A percentile compares a stretch with the other conserved stretches of the same genome.
phyloP scores from a whole-genome alignment of 805 yeast species.

The Candida montana region DNA sequence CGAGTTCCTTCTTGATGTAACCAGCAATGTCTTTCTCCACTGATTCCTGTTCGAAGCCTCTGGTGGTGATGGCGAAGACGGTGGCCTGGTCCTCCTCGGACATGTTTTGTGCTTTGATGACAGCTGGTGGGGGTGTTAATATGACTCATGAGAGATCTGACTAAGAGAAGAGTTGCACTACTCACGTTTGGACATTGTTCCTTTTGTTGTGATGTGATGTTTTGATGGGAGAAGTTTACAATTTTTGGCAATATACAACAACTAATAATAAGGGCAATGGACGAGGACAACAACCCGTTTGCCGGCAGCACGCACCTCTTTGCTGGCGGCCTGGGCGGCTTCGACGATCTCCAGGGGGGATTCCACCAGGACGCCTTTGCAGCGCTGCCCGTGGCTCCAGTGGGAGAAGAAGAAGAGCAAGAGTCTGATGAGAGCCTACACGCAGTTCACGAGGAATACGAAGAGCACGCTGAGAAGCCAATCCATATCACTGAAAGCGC shows the following conservation, averaged over 20 bases:
- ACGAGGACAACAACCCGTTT: constrained; percentile 31
- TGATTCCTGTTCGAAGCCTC: constrained; percentile 38
- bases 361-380: constrained; percentile 3
- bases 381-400: background rate
- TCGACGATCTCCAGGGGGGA: constrained; percentile 2
- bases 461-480: background rate
- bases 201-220: too few species aligned
- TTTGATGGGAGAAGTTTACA: too few species aligned
- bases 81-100: constrained; percentile 45
- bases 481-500: constrained; percentile 57
- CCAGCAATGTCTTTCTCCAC: constrained; percentile 63
- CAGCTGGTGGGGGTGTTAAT: constrained; percentile 10
- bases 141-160: background rate
- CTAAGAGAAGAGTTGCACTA: too few species aligned
- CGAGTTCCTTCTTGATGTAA: constrained; percentile 57
- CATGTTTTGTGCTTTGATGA: constrained; percentile 26
- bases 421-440: background rate
- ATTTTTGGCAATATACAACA: too few species aligned
- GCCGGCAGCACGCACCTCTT: constrained; percentile 25
- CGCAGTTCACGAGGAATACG: too few species aligned
- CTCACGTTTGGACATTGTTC: constrained; percentile 3
- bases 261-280: constrained; percentile 1
- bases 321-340: constrained; percentile 16
- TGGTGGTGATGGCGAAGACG: constrained; percentile 42
- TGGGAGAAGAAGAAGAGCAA: background rate